Base-by-base conservation (phyloP, 1,284 basidiomycete species). In the Fereydounia khargensis region DNA sequence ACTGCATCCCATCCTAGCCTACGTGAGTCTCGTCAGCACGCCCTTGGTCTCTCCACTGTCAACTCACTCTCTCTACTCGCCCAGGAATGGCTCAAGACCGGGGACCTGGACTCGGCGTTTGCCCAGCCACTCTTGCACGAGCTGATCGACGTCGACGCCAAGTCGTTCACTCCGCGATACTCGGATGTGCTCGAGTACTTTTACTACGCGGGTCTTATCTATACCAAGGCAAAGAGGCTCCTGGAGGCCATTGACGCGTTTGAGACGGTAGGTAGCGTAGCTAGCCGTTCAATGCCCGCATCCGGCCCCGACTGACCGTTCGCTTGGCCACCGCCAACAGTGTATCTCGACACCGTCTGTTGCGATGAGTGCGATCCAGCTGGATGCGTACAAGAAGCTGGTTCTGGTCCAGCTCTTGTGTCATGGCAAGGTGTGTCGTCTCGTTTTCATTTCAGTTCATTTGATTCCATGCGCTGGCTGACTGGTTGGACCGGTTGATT, bases 321-420 rank as follows among this genome's bases (percentile, higher is more conserved):
- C n/a, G 20, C 4, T 3, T 13, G 5, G 5, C 31, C 4, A 21
- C 2, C 11, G 33, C 17, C 3, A 25, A 2, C 45, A 78, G 71
- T 71, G 84, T 52, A 83, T 86, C 24, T 84, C 83, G 25, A 82
- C 84, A 33, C 89, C 89, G 0, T 84, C 84, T 0, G 79, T 81
- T 1, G 79, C 79, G 1, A 82, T 84, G 0, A 81, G 83, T 1
- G 83, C 85, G 3, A 79, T 91, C 6, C 89, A 92, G 71, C 74
- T 89, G 61, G 89, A 91, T 65, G 89, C 89, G 0, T 79, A 86
- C 69, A 91, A 91, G 79, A 89, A 90, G 77, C 77, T 88, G 30
- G 77, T 82, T 7, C 79, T 91, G 5, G 81, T 88, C 6, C 87
- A 89, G 65, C 76, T 91, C 20, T 85, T 91, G 39, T 77, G 81